Percentiles rank a stretch among this genome's conserved stretches.
phyloP scores from a whole-genome alignment of 495 filamentous ascomycete species.

The Tuber borchii region DNA sequence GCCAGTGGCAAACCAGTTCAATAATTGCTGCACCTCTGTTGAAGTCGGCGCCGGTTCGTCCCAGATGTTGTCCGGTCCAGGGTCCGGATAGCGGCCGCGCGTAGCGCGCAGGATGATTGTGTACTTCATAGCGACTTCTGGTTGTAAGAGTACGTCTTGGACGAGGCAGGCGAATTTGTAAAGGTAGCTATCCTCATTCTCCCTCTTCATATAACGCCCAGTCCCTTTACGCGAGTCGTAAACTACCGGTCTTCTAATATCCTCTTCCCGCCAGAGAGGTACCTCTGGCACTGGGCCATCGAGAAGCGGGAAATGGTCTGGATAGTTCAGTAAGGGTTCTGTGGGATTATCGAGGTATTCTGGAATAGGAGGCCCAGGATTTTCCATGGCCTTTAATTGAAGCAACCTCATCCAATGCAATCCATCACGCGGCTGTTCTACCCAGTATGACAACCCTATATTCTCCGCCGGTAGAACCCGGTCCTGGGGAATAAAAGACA shows the following conservation, averaged over 20 bases:
- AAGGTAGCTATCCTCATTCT: constrained; percentile 23
- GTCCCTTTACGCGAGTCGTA: constrained; percentile 19
- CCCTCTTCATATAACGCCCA: background rate
- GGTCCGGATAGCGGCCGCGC: constrained; percentile 19
- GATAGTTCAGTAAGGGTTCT: constrained; percentile 21
- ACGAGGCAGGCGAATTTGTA: constrained; percentile 21
- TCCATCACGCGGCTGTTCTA: background rate
- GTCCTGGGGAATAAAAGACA: background rate
- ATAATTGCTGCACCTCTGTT: constrained; percentile 18
- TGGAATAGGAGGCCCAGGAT: constrained; percentile 5
- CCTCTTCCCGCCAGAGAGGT: constrained; percentile 18
- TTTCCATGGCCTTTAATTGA: background rate
- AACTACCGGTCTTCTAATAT: constrained; percentile 5
- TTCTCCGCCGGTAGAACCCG: background rate
- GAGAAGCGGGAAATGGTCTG: constrained; percentile 18
- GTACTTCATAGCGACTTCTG: constrained; percentile 32
- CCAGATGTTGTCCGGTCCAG: constrained; percentile 15
- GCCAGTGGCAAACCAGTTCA: constrained; percentile 25
- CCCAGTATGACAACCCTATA: constrained; percentile 7
- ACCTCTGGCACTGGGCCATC: constrained; percentile 6
- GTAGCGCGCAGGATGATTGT: constrained; percentile 22
- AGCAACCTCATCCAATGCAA: constrained; percentile 5
- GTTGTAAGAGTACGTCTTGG: constrained; percentile 17
- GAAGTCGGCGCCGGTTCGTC: constrained; percentile 20
- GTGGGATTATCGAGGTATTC: constrained; percentile 27